Base-by-base conservation (phyloP, 2,329 filamentous ascomycete species). In the Dothideomycetes sp. region DNA sequence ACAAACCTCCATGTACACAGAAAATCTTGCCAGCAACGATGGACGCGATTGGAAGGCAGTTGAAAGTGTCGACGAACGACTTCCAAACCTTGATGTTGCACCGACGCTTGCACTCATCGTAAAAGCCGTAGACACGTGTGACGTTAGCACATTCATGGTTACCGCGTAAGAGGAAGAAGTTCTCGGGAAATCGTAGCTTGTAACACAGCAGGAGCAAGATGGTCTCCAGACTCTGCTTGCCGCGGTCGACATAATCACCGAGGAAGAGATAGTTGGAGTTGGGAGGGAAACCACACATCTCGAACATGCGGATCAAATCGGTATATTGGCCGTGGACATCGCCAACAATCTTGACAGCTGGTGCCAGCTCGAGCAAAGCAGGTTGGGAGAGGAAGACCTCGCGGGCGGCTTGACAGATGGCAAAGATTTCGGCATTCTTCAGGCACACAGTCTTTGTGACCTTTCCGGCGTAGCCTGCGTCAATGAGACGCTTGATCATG, bases 11-110 rank as follows among this genome's bases (percentile, higher is more conserved):
- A 56, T 98, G 91, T 12, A 96, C 89, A 56, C 88, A 95, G 61
- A 95, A 96, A 44, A 96, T 96, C 68, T 96, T 96, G 50, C 85
- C 86, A 2, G 88, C 89, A 25, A 96, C 88, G 54, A 94, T 95
- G n/a, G 89, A 79, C 30, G 89, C 89, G 55, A 96, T 95, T 0
- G 89, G 89, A 31, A 96, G 73, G 29, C 82, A 88, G 62, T 96
- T 96, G 71, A 96, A 96, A 18, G 84, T 91, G 59, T 96, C 89
- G 38, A 94, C 81, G 58, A 96, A 96, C 0, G 86, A 93, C 70
- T 96, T 96, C 89, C 89, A 96, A 41, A 94, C 79, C 68, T 95
- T 95, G 60, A 95, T 85, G 58, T 94, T 95, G 69, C 84, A 94
- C 47, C 89, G 76, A 50, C 89, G 76, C 68, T 96, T 96, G 73